Evolutionary conservation across 306 rosid species (phyloP).

Genomic region (Medicago arabica): DNA sequence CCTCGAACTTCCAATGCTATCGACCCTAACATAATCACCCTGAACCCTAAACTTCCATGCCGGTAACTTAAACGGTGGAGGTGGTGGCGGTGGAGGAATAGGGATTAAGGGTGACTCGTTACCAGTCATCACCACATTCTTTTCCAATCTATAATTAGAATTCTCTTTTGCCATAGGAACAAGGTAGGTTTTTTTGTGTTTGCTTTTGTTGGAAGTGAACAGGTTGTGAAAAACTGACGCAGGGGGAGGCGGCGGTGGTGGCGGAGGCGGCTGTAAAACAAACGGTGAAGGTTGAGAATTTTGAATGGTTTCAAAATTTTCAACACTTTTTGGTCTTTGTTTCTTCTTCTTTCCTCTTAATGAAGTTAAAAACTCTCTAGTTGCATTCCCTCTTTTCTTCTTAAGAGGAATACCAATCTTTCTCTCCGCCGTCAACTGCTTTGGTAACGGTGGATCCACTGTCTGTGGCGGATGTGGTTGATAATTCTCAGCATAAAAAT

Average conservation of each 20-base stretch:
- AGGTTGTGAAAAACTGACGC: constrained; percentile 62
- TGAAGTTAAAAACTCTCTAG: constrained; percentile 64
- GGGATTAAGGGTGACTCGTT: constrained; percentile 63
- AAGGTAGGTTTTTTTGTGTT: constrained; percentile 45
- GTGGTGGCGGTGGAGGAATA: constrained; percentile 81
- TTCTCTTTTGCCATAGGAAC: constrained; percentile 44
- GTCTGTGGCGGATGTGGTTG: constrained; percentile 1
- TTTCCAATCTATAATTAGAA: constrained; percentile 39
- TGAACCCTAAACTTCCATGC: constrained; percentile 58
- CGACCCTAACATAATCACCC: constrained; percentile 77
- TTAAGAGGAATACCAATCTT: constrained; percentile 44
- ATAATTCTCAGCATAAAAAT: constrained; percentile 13
- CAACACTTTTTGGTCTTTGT: constrained; percentile 72
- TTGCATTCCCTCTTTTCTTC: constrained; percentile 64
- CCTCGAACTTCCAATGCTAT: constrained; percentile 69
- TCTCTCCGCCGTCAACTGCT: constrained; percentile 26
- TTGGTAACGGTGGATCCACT: not conserved
- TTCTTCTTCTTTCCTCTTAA: constrained; percentile 67
- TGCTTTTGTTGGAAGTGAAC: constrained; percentile 63
- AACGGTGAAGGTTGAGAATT: constrained; percentile 26
- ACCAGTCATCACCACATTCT: constrained; percentile 43
- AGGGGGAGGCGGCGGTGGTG: constrained; percentile 56
- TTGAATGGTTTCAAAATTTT: constrained; percentile 57
- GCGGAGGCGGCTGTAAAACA: constrained; percentile 35
- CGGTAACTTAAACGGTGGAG: constrained; percentile 65